These are phyloP conservation scores for Wallacemonas collosoma DNA, from an alignment of 208 protist species.

Conservation along the genomic window DNA sequence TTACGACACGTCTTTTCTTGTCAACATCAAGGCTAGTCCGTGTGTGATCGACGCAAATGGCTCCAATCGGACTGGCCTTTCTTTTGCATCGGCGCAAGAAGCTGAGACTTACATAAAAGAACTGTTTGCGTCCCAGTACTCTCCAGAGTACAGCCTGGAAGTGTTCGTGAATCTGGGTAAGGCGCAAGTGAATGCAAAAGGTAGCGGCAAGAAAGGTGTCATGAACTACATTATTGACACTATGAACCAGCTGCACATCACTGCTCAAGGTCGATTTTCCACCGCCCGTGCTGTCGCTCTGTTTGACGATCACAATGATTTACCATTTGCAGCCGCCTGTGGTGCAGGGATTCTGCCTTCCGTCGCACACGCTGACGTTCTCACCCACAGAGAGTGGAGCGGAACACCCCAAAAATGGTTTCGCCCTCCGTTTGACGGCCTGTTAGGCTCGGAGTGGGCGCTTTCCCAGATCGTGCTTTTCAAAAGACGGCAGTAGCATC, in stretches of 20 bases:
- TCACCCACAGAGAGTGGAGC: constrained; percentile 17
- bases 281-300: constrained; percentile 25
- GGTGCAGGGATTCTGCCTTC: constrained; percentile 39
- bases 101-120: constrained; percentile 30
- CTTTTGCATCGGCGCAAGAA: constrained; percentile 17
- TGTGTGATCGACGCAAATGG: constrained; percentile 13
- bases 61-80: neutral
- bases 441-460: constrained; percentile 38
- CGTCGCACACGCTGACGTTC: constrained; percentile 36
- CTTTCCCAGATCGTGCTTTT: constrained; percentile 41
- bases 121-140: constrained; percentile 18
- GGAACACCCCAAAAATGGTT: constrained; percentile 21
- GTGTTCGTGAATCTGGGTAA: constrained; percentile 43
- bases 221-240: constrained; percentile 27
- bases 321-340: constrained; percentile 39
- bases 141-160: constrained; percentile 14
- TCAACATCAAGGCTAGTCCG: constrained; percentile 29
- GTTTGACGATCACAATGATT: constrained; percentile 46
- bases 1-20: constrained; percentile 41
- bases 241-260: neutral
- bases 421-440: constrained; percentile 32
- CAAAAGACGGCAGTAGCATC: constrained; percentile 11
- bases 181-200: constrained; percentile 30
- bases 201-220: constrained; percentile 32
- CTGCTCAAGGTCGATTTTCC: neutral